Base-by-base conservation (phyloP, 1,139 yeast genomes). In the Yamadazyma epiphylla region DNA sequence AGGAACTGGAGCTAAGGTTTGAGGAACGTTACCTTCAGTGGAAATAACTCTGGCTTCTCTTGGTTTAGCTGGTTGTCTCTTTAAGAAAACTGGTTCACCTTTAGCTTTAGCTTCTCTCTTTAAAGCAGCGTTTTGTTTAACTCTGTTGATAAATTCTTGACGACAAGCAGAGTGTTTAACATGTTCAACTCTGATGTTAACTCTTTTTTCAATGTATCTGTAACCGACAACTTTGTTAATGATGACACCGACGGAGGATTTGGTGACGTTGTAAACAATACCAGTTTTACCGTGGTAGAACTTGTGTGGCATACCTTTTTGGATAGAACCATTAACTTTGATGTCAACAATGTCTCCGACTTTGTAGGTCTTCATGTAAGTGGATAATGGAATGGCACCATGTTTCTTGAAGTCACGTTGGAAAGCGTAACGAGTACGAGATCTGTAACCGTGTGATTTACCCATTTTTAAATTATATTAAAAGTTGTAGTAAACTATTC, bases 241-340 rank as follows among this genome's bases (percentile, higher is more conserved):
- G 64, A 91, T 86, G 57, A 91, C 94, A 81, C 98, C 98, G 52
- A 91, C 97, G 48, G 98, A 77, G 46, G 95, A 74, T 80, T 86
- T 91, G 83, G 98, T 91, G 54, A 91, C 94, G 81, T 91, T 91
- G 95, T 80, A 91, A 52, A 91, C 82, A 56, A 89, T 87, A 82
- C 98, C 98, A 53, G 98, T 91, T 83, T 88, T 91, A 75, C 98
- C 98, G 80, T 89, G 96, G 96, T 91, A 91, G 84, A 80, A 89
- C 80, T 94, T 94, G 88, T 87, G 96, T 70, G 98, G 98, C 96
- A 94, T 88, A 85, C 98, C 97, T 83, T 89, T 88, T 73, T 91
- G 97, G 78, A 89, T 79, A 56, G 98, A 80, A 80, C 96, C 96
- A 70, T 94, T 94, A 72, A 95, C 98, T 77, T 87, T 89, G 78